Conservation (phyloP, 306 rosid species). For the Clitoria ternatea region DNA sequence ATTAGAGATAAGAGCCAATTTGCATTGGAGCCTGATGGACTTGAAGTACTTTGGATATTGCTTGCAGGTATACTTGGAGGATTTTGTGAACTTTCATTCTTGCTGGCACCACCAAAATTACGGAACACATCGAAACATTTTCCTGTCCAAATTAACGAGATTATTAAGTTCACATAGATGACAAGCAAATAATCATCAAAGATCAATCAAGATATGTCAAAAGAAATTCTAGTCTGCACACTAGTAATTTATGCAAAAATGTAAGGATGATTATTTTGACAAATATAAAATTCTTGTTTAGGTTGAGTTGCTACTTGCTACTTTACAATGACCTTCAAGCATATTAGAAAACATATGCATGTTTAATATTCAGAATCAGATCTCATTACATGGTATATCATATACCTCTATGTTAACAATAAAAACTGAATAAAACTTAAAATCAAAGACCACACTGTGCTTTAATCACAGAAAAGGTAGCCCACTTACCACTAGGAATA, state of each 20-base stretch:
- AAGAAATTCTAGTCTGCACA: background rate
- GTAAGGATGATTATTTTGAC: background rate
- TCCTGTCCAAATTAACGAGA: slow-evolving; percentile 33
- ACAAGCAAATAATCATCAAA: background rate
- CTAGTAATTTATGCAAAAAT: background rate
- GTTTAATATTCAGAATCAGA: background rate
- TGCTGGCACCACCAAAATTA: slow-evolving; percentile 11
- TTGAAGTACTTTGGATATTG: slow-evolving; percentile 25
- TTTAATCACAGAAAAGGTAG: background rate
- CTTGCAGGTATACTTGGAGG: background rate
- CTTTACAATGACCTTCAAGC: slow-evolving; percentile 9
- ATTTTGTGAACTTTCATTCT: slow-evolving; percentile 24
- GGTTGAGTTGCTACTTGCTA: background rate
- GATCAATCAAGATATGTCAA: background rate
- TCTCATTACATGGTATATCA: background rate
- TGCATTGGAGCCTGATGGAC: slow-evolving; percentile 17
- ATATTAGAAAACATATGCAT: slow-evolving; percentile 1
- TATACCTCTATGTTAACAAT: background rate
- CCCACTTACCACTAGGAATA: slow-evolving; percentile 34
- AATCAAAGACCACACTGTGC: background rate
- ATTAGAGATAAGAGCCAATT: slow-evolving; percentile 37
- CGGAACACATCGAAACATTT: slow-evolving; percentile 31
- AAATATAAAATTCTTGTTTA: background rate
- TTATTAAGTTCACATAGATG: background rate
- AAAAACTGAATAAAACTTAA: background rate